These are phyloP conservation scores for Climacium dendroides DNA, from an alignment of 225 moss, liverwort and hornwort species.

Conservation along the genomic window DNA sequence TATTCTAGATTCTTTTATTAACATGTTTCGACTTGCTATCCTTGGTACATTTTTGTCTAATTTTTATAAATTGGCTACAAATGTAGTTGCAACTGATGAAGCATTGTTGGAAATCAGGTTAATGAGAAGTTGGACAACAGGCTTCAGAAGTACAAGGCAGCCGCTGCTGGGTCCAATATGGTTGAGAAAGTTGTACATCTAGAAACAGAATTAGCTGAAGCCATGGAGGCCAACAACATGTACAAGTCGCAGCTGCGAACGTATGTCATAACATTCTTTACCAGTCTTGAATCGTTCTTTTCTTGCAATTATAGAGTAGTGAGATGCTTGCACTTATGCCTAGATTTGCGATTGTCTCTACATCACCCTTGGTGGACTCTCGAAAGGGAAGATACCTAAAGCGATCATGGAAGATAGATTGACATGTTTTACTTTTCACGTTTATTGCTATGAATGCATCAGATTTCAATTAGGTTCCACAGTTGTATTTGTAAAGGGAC, in stretches of 20 bases:
- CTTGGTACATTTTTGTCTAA: neutral
- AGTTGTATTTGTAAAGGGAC: neutral
- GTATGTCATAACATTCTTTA: constrained; percentile 10
- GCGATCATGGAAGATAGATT: neutral
- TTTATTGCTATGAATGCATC: neutral
- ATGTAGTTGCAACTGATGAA: neutral
- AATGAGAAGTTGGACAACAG: constrained; percentile 70
- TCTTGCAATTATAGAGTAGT: neutral
- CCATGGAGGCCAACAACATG: constrained; percentile 80
- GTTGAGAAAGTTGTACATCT: constrained; percentile 61
- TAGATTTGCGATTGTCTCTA: neutral
- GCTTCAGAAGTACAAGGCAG: constrained; percentile 62
- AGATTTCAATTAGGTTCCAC: neutral
- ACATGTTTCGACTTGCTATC: neutral
- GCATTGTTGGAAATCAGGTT: constrained; percentile 34
- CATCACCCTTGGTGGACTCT: neutral
- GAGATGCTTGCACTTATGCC: neutral
- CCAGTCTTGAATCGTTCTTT: neutral
- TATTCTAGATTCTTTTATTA: neutral
- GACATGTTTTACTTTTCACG: neutral
- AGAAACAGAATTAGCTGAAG: constrained; percentile 86
- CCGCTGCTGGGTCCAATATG: constrained; percentile 54
- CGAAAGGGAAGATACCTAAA: neutral
- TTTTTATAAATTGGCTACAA: neutral
- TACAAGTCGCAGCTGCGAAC: constrained; percentile 83